Evolutionary conservation across 768 basidiomycete genomes (phyloP), one percentile per base, ranked within the genome.

Genomic region (Galerina marginata): DNA sequence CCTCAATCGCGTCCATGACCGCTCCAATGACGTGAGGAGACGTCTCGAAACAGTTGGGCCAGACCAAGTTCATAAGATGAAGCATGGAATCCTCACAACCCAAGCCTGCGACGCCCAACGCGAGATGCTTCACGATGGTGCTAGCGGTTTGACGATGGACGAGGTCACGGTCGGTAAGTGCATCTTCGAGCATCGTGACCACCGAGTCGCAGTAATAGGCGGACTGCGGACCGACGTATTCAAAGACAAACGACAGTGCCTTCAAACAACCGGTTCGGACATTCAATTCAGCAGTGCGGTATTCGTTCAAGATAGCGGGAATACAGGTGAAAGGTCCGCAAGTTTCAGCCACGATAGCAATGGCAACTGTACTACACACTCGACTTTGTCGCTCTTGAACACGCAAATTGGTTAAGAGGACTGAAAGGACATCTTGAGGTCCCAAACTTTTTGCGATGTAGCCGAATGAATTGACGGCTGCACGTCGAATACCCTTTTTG

Each of bases 401-500:
- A 47, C 96, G 92, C 69, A 99, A 73, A 73, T 99, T 99, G 57
- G 97, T 99, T 58, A 99, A 80, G 11, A 99, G 83, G 12, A 99
- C 96, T 39, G 92, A 93, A 36, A 99, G 81, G 1, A 99, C 97
- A 70, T 99, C 97, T 75, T 99, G 96, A 49, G 97, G 96, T 78
- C 97, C 97, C 78, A 99, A 89, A 78, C 93, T 96, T 81, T 99
- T 99, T 59, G 97, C 97, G 63, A 99, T 99, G 67, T 99, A 99
- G 69, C 97, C 97, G 67, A 99, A 99, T 1, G 96, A 97, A 80
- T 99, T 98, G 78, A 99, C 97, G 20, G 97, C 96, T 0, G 96
- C 97, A 71, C 96, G 93, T 55, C 97, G 92, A 71, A 99, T 99
- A 44, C 92, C 96, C 77, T 98, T 98, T 81, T 99, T 99, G 81